Conservation (phyloP, 306 rosid species). For the Begonia masoniana region DNA sequence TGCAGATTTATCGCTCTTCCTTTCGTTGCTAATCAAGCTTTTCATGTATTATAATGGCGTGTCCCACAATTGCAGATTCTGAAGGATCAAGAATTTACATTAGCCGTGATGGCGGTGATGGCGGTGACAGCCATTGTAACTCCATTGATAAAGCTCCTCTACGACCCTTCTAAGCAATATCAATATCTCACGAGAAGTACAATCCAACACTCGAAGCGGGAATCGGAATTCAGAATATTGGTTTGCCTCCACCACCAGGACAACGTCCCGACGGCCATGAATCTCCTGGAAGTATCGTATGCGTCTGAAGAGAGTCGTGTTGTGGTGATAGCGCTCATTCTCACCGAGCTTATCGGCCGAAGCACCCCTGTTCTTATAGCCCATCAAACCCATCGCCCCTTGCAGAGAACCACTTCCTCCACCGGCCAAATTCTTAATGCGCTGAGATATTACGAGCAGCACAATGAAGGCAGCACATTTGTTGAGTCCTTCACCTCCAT, state of each 20-base stretch:
- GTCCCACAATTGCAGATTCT: constrained; percentile 22
- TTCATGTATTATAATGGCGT: neutral
- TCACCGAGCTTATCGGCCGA: constrained; percentile 44
- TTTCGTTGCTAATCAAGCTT: constrained; percentile 2
- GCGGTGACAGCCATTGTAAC: constrained; percentile 30
- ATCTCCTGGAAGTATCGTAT: constrained; percentile 44
- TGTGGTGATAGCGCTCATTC: constrained; percentile 28
- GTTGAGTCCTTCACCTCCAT: constrained; percentile 41
- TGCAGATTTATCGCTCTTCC: neutral
- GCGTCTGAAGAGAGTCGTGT: constrained; percentile 37
- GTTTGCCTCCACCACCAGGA: constrained; percentile 36
- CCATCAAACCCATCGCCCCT: constrained; percentile 16
- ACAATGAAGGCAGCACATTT: constrained; percentile 20
- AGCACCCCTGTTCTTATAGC: constrained; percentile 35
- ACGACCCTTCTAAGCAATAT: constrained; percentile 38
- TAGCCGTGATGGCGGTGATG: constrained; percentile 21
- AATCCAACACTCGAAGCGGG: constrained; percentile 32
- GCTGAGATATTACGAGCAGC: constrained; percentile 22
- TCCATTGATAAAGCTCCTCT: constrained; percentile 27
- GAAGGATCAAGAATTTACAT: constrained; percentile 27
- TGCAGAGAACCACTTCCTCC: constrained; percentile 2
- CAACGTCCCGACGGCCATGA: constrained; percentile 29
- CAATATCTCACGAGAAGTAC: constrained; percentile 17
- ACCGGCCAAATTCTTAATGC: constrained; percentile 33
- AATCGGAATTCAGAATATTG: constrained; percentile 36